These are phyloP conservation scores for Jasminum sambac DNA, from an alignment of 257 asterid species.

Conservation along the genomic window DNA sequence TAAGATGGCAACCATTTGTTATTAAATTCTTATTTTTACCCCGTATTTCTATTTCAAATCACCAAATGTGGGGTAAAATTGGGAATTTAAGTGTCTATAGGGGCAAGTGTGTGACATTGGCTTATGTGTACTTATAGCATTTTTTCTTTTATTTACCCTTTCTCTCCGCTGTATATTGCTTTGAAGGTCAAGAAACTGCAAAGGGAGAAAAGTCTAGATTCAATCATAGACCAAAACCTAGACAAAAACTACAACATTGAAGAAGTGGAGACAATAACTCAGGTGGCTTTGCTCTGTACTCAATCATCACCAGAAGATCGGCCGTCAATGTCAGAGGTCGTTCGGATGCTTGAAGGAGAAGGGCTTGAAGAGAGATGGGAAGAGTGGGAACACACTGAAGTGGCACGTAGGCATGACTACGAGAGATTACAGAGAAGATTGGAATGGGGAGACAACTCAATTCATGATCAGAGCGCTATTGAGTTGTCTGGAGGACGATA, in stretches of 20 bases:
- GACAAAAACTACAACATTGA: conserved; percentile 45
- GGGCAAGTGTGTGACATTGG: no score
- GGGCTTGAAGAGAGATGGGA: conserved; percentile 94
- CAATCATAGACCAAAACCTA: conserved; percentile 77
- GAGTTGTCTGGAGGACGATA: conserved; percentile 86
- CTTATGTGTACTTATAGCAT: no score
- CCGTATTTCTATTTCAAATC: no score
- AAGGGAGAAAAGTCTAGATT: conserved; percentile 70
- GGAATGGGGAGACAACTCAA: conserved; percentile 84
- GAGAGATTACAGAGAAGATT: conserved; percentile 78
- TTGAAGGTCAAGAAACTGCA: conserved; percentile 82
- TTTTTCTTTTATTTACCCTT: no score
- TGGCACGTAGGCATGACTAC: conserved; percentile 62
- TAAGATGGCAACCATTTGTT: conserved; percentile 36
- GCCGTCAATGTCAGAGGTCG: conserved; percentile 95
- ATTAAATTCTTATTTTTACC: no score
- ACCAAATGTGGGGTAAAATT: no score
- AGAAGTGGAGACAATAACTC: conserved; percentile 94
- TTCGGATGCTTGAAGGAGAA: conserved; percentile 92
- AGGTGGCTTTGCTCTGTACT: conserved; percentile 88
- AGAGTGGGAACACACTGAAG: conserved; percentile 80
- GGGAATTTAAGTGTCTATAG: no score
- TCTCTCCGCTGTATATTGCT: neutral
- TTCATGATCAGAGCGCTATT: conserved; percentile 67
- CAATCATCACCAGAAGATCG: conserved; percentile 89